Evolutionary conservation across 768 basidiomycete species (phyloP), one percentile per base, ranked within the genome.

Genomic region (Pleurotus ostreatus): DNA sequence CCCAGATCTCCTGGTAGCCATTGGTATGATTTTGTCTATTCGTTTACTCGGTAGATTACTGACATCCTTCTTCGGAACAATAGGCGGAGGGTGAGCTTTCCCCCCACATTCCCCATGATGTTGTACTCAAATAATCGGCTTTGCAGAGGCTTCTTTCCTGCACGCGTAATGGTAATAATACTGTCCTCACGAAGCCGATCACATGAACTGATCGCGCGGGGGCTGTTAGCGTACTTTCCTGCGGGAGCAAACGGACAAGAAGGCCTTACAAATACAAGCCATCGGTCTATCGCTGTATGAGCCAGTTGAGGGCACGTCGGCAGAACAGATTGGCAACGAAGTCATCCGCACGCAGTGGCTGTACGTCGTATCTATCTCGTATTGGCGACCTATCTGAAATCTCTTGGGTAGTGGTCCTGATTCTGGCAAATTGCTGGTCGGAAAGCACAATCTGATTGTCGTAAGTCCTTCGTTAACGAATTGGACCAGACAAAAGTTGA

Each of bases 341-440:
- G 92, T 99, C 60, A 77, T 97, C 63, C 82, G 95, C 55, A 99
- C 95, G 13, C 97, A 99, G 71, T 99, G 97, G 97, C 76, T 98
- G 89, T 91, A 69, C 67, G 88, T 74, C 16, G 55, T 49, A 13
- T 41, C 15, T 11, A 8, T 5, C 37, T 37, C 37, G 26, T 40
- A 46, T 49, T 20, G 43, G 56, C 54, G 15, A 58, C 46, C 48
- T 45, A 60, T 38, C 49, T 40, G 34, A 44, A 47, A 30, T 39
- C 15, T 34, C 15, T 38, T 20, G 20, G 59, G 44, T 61, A 88
- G 86, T 40, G 86, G 87, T 11, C 79, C 85, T 2, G 80, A 90
- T 55, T 67, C 85, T 0, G 82, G 81, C 38, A 84, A 85, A 63
- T 71, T 82, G 12, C 75, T 99, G 15, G 72, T 98, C 43, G 96